Evolutionary conservation across 225 moss, liverwort and hornwort genomes (phyloP).

Genomic region (Bryoerythrophyllum caledonicum): DNA sequence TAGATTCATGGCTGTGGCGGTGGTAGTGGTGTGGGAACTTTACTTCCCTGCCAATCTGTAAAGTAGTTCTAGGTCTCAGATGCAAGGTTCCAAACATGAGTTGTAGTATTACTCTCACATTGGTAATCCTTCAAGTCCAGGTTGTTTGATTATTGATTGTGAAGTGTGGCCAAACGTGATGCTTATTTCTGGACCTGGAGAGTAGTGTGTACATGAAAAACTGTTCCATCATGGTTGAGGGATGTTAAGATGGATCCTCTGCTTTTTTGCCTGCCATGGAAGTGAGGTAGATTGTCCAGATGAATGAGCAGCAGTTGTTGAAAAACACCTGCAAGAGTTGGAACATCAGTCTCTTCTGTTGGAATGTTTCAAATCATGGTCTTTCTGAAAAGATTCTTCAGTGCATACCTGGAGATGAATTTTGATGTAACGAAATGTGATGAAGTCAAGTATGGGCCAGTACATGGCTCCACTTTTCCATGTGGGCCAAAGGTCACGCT

Average conservation of each 20-base stretch:
- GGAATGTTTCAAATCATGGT: background rate
- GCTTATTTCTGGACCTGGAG: background rate
- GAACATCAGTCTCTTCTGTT: no score
- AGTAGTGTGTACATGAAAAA: no score
- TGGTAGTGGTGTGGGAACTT: background rate
- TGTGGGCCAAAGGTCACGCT: slow-evolving; percentile 47
- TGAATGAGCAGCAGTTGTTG: slow-evolving; percentile 61
- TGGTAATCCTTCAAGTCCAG: background rate
- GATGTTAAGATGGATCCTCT: background rate
- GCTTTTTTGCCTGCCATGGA: slow-evolving; percentile 62
- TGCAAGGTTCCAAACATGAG: background rate
- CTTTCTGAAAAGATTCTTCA: background rate
- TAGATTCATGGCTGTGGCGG: slow-evolving; percentile 5
- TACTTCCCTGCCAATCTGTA: slow-evolving; percentile 23
- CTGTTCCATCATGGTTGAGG: slow-evolving; percentile 11
- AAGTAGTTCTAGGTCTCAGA: slow-evolving; percentile 19
- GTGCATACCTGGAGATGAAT: slow-evolving; percentile 47
- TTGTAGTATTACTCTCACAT: background rate
- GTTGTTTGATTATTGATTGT: background rate
- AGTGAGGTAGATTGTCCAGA: slow-evolving; percentile 63
- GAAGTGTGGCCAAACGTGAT: background rate
- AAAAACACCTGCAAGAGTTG: slow-evolving; percentile 40
- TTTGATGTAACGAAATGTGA: slow-evolving; percentile 51
- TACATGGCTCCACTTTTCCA: slow-evolving; percentile 60
- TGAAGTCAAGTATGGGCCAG: slow-evolving; percentile 53